Conservation (phyloP, 73 alveolate genomes). For the Effrenium voratum region DNA sequence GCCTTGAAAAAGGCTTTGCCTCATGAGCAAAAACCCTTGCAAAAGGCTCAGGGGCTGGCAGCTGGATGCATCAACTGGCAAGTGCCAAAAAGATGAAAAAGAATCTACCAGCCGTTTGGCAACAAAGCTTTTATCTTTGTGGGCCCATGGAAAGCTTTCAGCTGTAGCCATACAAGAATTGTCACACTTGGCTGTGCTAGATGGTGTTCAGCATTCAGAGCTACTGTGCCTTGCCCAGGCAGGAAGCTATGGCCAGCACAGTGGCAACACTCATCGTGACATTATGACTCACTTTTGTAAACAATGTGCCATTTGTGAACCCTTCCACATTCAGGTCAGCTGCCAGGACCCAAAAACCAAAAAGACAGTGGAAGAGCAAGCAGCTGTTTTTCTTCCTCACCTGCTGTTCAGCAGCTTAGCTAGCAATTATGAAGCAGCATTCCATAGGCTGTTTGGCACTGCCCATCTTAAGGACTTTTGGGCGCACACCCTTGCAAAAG, state of each 20-base stretch:
- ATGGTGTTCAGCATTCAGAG: neutral
- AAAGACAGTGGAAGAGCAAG: neutral
- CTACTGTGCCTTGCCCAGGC: neutral
- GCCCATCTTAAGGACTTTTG: neutral
- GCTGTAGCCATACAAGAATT: neutral
- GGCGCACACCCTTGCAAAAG: neutral
- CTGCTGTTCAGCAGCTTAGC: neutral
- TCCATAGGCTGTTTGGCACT: neutral
- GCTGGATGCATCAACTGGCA: neutral
- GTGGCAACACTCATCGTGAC: neutral
- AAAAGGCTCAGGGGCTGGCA: neutral
- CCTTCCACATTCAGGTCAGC: neutral
- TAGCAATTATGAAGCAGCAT: neutral
- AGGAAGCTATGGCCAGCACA: neutral
- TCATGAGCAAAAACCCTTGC: too few relatives aligned
- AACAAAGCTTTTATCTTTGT: neutral
- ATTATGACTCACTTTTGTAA: neutral
- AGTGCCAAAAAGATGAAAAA: neutral
- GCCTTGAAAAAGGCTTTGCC: too few relatives aligned
- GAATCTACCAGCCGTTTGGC: neutral
- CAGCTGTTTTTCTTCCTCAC: neutral
- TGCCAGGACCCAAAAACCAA: neutral
- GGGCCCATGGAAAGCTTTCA: constrained; percentile 12
- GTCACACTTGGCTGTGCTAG: constrained; percentile 7
- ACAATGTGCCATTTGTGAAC: neutral